Evolutionary conservation across 305 asterid species (phyloP), one percentile per base, ranked within the genome.

Genomic region (Fraxinus nigra): DNA sequence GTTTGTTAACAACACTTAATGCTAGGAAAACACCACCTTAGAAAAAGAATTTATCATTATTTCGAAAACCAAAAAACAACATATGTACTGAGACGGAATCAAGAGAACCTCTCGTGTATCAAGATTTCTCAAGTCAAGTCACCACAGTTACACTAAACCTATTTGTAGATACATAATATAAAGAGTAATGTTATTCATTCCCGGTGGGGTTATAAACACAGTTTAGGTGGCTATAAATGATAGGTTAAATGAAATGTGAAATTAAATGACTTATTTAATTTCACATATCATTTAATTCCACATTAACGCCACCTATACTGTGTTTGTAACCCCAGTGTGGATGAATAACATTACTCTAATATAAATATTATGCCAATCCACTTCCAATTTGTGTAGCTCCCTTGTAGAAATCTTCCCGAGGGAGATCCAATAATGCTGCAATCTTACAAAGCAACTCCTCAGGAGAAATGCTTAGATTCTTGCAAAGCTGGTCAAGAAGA

Each of bases 81-180:
- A 65, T 11, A 65, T 22, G 0, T 22, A 61, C 16, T 9, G 33
- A 61, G 72, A 20, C 24, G 30, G 69, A 59, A 59, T 20, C 72
- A 24, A 61, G 28, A 54, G 65, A n/a, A 5, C 65, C 24, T 18
- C 65, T 54, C 24, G 20, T 54, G 24, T n/a, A 54, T 54, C 65
- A 22, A 65, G 72, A 65, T 11, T 24, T 65, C 35, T 24, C 34
- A 24, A 65, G 72, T 24, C 72, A 65, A 0, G 65, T 11, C 11
- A 56, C 26, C 26, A 56, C 72, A 5, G 10, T 69, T 69, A 69
- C 38, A 4, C 5, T 69, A 18, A 30, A 26, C 75, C 38, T 28
- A 30, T 77, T 76, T 30, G 20, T 48, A 77, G 34, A 33, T 81
- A 75, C 72, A 84, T 83, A 72, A 13, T 65, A 78, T 28, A 28